phyloP scores from a whole-genome alignment of 192 early-diverging fungal species.

The Coemansia sp. region DNA sequence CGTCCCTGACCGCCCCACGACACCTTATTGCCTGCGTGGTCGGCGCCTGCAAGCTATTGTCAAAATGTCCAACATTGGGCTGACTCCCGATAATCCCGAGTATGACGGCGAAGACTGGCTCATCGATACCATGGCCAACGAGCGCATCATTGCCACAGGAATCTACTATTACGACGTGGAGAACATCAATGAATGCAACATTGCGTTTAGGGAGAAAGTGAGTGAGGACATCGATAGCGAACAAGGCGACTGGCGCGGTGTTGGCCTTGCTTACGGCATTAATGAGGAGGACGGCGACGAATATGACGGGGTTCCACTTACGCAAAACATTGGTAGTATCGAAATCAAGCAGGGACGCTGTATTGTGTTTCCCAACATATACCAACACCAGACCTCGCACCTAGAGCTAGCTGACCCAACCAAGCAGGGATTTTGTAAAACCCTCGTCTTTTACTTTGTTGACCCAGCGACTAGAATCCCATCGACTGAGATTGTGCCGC shows the following conservation, averaged over 20 bases:
- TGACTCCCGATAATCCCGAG: constrained; percentile 66
- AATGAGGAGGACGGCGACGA: background rate
- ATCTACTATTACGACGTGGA: constrained; percentile 73
- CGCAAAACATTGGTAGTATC: constrained; percentile 33
- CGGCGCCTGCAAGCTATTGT: constrained; percentile 65
- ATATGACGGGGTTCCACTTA: constrained; percentile 5
- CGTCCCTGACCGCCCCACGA: constrained; percentile 25
- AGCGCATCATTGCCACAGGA: constrained; percentile 73
- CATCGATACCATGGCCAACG: constrained; percentile 71
- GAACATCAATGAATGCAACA: constrained; percentile 67
- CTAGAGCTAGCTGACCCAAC: constrained; percentile 20
- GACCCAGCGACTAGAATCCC: constrained; percentile 19
- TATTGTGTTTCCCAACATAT: constrained; percentile 39
- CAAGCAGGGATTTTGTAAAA: constrained; percentile 27
- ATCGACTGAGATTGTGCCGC: constrained; percentile 26
- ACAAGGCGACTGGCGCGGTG: background rate
- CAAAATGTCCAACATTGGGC: constrained; percentile 70
- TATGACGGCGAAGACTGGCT: constrained; percentile 66
- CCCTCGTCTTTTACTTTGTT: constrained; percentile 35
- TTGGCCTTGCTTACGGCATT: constrained; percentile 21
- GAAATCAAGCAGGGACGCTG: constrained; percentile 39
- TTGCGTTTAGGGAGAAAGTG: constrained; percentile 59
- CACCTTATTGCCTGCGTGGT: constrained; percentile 38
- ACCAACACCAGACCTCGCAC: constrained; percentile 19
- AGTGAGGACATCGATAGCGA: background rate